Base-by-base conservation (phyloP, 2,329 filamentous ascomycete genomes). In the Scedosporium aurantiacum region DNA sequence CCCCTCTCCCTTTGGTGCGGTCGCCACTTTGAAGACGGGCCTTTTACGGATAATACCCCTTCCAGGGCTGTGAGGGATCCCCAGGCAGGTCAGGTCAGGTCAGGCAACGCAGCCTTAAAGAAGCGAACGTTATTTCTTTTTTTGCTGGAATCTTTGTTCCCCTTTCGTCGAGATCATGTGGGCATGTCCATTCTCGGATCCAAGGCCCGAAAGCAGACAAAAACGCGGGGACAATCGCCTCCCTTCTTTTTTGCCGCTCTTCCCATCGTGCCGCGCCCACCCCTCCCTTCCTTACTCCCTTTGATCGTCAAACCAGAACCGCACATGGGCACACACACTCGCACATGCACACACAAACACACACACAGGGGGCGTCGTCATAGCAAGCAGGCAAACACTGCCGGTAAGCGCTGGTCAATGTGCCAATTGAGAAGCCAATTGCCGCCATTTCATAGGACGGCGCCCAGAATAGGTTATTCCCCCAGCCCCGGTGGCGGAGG, bases 21-120 rank as follows among this genome's bases (percentile, higher is more conserved):
- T 54, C 50, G 50, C 50, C 50, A 54, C 50, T 54, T 54, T 54
- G 50, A 54, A 54, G 18, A 27, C 50, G 50, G 50, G 50, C 50
- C 50, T 54, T 54, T 54, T 54, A 23, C 50, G 50, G 50, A 27
- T 23, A 23, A 23, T 27, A 54, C 10, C 23, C 50, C 50, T 21
- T 23, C 18, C 23, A 23, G 50, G 18, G 18, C 43, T 47, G 43
- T 6, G 43, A 7, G 18, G 16, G 50, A 54, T 5, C 21, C 12
- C 23, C 18, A 23, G n/a, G n/a, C n/a, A n/a, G n/a, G n/a, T n/a
- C n/a, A n/a, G n/a, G n/a, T n/a, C n/a, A n/a, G 50, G 50, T 23
- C 12, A 14, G 50, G 50, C 12, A 14, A 14, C 12, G 7, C 12
- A 25, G 50, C 23, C 12, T 18, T 23, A 54, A 25, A 54, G 21